Evolutionary conservation across 192 early-diverging fungal genomes (phyloP).

Genomic region (Coemansia sp.): DNA sequence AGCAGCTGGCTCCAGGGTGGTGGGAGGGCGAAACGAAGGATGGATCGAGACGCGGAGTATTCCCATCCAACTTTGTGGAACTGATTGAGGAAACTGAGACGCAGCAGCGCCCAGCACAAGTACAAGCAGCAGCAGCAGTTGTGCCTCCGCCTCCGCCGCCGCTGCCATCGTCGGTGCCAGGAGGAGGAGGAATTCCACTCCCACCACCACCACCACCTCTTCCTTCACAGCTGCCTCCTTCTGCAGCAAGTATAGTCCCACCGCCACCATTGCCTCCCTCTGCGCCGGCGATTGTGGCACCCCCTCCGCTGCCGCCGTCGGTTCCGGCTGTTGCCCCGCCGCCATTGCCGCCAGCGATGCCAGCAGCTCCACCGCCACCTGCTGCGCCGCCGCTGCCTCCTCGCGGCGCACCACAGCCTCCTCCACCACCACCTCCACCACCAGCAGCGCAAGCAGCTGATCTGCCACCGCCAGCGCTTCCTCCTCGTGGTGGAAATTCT

Average conservation of each 20-base stretch:
- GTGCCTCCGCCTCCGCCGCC: slow-evolving; percentile 9
- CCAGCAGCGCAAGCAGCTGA: slow-evolving; percentile 13
- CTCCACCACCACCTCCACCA: slow-evolving; percentile 6
- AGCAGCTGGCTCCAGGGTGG: slow-evolving; percentile 88
- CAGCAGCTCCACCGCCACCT: not conserved
- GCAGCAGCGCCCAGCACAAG: slow-evolving; percentile 6
- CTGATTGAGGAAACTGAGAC: slow-evolving; percentile 42
- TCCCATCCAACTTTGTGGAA: slow-evolving; percentile 76
- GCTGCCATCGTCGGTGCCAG: slow-evolving; percentile 13
- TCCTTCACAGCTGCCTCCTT: slow-evolving; percentile 4
- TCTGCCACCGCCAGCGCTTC: slow-evolving; percentile 4
- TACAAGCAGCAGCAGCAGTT: slow-evolving; percentile 16
- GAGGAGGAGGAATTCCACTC: slow-evolving; percentile 4
- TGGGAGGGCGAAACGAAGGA: slow-evolving; percentile 83
- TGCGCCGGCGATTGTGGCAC: slow-evolving; percentile 8
- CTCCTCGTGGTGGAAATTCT: slow-evolving; percentile 6
- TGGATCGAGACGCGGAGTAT: slow-evolving; percentile 73
- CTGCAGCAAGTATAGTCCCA: not conserved
- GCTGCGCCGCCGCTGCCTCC: slow-evolving; percentile 4
- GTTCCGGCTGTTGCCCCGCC: slow-evolving; percentile 17
- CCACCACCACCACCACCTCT: slow-evolving; percentile 6
- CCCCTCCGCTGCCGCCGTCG: slow-evolving; percentile 20
- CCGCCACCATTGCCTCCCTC: slow-evolving; percentile 9
- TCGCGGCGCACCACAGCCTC: slow-evolving; percentile 3
- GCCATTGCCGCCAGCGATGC: slow-evolving; percentile 11